These are phyloP conservation scores for Solanum corneliomulleri DNA, from an alignment of 257 asterid genomes.

Conservation along the genomic window DNA sequence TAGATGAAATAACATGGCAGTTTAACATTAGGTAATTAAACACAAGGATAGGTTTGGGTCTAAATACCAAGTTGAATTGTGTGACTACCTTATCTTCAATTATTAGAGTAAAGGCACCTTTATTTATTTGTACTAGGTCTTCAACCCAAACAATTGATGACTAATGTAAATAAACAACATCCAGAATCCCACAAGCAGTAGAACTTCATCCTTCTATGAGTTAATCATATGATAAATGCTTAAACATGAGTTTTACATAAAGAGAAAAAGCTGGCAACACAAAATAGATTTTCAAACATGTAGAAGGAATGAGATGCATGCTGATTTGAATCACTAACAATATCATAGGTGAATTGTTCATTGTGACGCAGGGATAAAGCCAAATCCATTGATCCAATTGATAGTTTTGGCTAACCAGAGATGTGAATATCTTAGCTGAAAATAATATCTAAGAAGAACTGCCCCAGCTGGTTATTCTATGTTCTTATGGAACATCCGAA, in stretches of 20 bases:
- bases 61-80: neutral
- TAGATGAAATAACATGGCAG: neutral
- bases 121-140: neutral
- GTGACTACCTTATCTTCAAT: neutral
- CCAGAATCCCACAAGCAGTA: neutral
- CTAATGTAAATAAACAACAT: neutral
- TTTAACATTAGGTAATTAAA: neutral
- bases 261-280: neutral
- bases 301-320: neutral
- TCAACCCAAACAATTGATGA: neutral
- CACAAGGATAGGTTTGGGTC: neutral
- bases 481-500: neutral
- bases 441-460: neutral
- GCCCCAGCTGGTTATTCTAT: neutral
- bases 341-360: neutral
- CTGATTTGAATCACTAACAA: neutral
- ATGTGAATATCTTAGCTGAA: neutral
- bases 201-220: neutral
- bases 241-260: neutral
- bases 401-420: neutral
- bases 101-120: neutral
- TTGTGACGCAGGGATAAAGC: neutral
- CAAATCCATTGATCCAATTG: neutral
- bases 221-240: neutral
- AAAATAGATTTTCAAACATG: neutral